These are phyloP conservation scores for Globisporangium paroecandrum DNA, from an alignment of 352 stramenopile genomes.

Conservation along the genomic window DNA sequence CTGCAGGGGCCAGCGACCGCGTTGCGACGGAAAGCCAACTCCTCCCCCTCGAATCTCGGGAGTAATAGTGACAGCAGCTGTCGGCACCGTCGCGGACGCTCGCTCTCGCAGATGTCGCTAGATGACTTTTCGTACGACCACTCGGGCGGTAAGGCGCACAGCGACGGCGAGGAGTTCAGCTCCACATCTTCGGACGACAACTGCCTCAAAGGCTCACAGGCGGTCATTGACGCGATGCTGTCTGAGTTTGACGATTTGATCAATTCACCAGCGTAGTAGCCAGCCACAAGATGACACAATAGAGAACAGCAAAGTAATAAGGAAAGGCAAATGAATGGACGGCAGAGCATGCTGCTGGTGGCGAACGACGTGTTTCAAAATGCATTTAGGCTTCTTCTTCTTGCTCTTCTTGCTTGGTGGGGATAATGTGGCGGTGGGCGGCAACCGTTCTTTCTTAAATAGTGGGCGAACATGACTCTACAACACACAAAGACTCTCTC, in stretches of 20 bases:
- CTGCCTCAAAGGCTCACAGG: constrained; percentile 19
- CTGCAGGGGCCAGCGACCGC: background rate
- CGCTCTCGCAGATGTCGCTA: constrained; percentile 35
- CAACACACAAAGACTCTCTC: constrained; percentile 7
- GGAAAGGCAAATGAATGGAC: background rate
- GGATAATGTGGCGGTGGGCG: background rate
- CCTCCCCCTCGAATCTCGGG: constrained; percentile 1
- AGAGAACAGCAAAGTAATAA: background rate
- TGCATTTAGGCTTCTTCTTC: background rate
- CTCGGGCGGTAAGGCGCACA: constrained; percentile 28
- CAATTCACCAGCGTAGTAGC: background rate
- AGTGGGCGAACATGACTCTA: constrained; percentile 21
- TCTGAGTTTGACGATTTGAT: constrained; percentile 12
- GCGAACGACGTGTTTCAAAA: background rate
- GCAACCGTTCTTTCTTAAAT: constrained; percentile 32
- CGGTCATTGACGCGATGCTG: constrained; percentile 17
- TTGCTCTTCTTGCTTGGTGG: background rate
- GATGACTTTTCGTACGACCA: constrained; percentile 17
- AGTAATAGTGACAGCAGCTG: background rate
- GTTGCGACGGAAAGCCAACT: background rate
- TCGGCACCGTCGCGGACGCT: constrained; percentile 29
- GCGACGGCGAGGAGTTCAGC: constrained; percentile 43
- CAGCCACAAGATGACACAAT: background rate
- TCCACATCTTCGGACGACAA: constrained; percentile 33
- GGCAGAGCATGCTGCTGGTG: background rate